Evolutionary conservation across 116 monocot genomes (phyloP).

Genomic region (Cymodocea nodosa): DNA sequence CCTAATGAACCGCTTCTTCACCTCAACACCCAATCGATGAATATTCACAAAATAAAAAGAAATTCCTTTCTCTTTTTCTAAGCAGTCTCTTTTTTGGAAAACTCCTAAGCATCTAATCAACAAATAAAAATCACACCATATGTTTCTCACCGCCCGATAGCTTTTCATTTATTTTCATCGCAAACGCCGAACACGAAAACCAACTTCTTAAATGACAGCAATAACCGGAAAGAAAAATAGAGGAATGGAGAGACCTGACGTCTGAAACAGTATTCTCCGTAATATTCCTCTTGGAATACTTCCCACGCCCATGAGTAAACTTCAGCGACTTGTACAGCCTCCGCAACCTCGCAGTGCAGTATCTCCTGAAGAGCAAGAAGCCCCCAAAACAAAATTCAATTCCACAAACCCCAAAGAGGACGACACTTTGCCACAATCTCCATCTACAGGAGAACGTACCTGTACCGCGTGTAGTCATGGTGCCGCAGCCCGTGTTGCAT

Average conservation of each 20-base stretch:
- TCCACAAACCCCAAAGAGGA: background rate
- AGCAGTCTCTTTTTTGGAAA: no score
- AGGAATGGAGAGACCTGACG: constrained; percentile 38
- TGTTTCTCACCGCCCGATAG: no score
- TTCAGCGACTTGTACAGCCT: constrained; percentile 93
- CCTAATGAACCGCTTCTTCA: no score
- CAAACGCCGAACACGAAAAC: no score
- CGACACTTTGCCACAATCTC: background rate
- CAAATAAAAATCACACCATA: no score
- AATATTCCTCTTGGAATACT: constrained; percentile 47
- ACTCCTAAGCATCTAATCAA: no score
- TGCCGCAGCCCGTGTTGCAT: constrained; percentile 71
- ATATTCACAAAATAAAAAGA: no score
- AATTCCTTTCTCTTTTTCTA: no score
- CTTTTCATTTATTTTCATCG: no score
- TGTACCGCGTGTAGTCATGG: constrained; percentile 60
- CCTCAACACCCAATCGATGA: no score
- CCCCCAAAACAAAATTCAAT: background rate
- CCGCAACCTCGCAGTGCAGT: constrained; percentile 88
- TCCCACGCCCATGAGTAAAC: constrained; percentile 95
- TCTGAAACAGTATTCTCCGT: constrained; percentile 78
- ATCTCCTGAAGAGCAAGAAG: constrained; percentile 45
- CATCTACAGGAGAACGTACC: constrained; percentile 15
- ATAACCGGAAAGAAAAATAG: no score
- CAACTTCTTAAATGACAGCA: no score